A percentile compares a stretch with the other conserved stretches of the same genome.
Evolutionary conservation across 2,329 filamentous ascomycete genomes (phyloP).

Genomic region (Pseudogymnoascus sp.): DNA sequence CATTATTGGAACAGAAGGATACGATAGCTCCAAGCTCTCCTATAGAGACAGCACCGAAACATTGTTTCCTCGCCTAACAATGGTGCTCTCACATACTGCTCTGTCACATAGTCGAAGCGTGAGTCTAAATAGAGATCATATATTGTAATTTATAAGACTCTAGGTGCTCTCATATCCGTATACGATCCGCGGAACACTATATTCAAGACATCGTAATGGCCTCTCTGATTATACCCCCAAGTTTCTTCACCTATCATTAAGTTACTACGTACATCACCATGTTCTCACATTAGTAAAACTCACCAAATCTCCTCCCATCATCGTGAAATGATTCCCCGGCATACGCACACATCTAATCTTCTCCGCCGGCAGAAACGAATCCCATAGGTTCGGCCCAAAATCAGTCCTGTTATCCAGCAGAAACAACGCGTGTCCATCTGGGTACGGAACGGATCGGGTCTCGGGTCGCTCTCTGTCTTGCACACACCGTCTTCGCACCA

Average conservation of each 20-base stretch:
- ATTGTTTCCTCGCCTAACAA: not conserved
- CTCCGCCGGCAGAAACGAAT: conserved; percentile 50
- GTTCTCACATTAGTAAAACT: conserved; percentile 20
- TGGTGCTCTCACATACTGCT: not conserved
- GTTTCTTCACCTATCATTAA: conserved; percentile 5
- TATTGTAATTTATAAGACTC: not conserved
- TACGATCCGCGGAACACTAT: not conserved
- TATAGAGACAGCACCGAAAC: not conserved
- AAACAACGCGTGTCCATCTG: conserved; percentile 55
- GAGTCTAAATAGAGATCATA: not conserved
- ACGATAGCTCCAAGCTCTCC: no score
- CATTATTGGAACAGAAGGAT: no score
- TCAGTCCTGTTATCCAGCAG: conserved; percentile 64
- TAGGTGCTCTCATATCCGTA: not conserved
- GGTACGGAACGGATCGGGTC: conserved; percentile 47
- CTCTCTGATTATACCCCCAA: conserved; percentile 7
- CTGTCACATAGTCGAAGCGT: not conserved
- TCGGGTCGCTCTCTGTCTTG: conserved; percentile 54
- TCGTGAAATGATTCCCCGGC: conserved; percentile 66
- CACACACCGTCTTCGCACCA: conserved; percentile 70
- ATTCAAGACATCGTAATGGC: conserved; percentile 4
- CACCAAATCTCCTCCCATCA: conserved; percentile 58
- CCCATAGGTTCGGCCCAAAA: conserved; percentile 63
- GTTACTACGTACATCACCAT: not conserved
- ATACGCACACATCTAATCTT: conserved; percentile 59